These are phyloP conservation scores for Polygonum aviculare DNA, from an alignment of 148 eudicot genomes.

Conservation along the genomic window DNA sequence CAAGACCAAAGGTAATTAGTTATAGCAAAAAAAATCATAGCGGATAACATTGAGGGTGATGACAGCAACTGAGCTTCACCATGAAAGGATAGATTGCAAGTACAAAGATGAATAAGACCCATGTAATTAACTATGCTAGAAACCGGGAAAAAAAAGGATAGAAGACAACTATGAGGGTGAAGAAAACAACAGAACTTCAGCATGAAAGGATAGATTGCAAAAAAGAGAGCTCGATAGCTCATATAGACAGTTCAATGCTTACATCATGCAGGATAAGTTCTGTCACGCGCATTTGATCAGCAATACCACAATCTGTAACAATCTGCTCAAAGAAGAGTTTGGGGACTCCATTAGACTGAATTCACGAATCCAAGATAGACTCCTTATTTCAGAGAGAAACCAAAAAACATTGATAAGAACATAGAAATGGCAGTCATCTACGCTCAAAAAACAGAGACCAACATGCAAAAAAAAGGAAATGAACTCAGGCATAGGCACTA, in stretches of 20 bases:
- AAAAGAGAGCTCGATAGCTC: not conserved
- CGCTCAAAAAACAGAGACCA: not conserved
- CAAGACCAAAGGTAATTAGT: not conserved
- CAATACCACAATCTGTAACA: slow-evolving; percentile 79
- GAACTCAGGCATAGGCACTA: not conserved
- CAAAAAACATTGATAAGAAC: not conserved
- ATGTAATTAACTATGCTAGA: not conserved
- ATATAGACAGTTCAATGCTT: slow-evolving; percentile 22
- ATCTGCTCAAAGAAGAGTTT: slow-evolving; percentile 41
- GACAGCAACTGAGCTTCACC: not conserved
- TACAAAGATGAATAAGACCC: no score
- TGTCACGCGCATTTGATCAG: slow-evolving; percentile 83
- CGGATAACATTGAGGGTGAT: not conserved
- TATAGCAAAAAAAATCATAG: not conserved
- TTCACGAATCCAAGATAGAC: not conserved
- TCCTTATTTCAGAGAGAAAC: not conserved
- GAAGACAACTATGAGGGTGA: not conserved
- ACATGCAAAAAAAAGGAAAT: not conserved
- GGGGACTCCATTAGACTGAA: not conserved
- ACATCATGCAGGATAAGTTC: slow-evolving; percentile 86
- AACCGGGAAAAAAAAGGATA: no score
- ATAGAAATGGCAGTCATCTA: not conserved
- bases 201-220: not conserved
- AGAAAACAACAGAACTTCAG: not conserved
- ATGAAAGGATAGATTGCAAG: not conserved